These are phyloP conservation scores for Kazachstania sp. DNA, from an alignment of 1,139 yeast species.

Conservation along the genomic window DNA sequence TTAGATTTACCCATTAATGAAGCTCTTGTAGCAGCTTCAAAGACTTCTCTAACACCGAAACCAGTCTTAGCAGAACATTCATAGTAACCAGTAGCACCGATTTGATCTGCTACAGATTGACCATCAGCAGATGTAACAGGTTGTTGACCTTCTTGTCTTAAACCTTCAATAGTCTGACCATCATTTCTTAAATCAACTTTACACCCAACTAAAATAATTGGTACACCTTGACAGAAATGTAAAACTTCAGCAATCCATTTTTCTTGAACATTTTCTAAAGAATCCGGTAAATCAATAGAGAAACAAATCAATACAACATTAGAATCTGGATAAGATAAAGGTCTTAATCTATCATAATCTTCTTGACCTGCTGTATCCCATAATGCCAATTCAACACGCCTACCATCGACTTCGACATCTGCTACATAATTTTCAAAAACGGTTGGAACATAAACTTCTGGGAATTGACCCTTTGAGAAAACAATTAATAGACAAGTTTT, in stretches of 20 bases:
- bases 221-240: slow-evolving; percentile 91
- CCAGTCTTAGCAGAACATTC: slow-evolving; percentile 94
- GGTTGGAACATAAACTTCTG: slow-evolving; percentile 89
- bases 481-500: slow-evolving; percentile 75
- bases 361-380: slow-evolving; percentile 71
- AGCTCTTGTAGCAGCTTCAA: slow-evolving; percentile 84
- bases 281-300: slow-evolving; percentile 84
- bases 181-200: slow-evolving; percentile 84
- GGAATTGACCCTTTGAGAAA: slow-evolving; percentile 89
- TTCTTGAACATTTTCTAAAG: slow-evolving; percentile 84
- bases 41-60: slow-evolving; percentile 83
- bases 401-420: slow-evolving; percentile 86
- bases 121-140: slow-evolving; percentile 78
- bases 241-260: slow-evolving; percentile 91
- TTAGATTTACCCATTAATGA: slow-evolving; percentile 29
- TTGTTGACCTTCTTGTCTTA: slow-evolving; percentile 62
- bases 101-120: slow-evolving; percentile 72
- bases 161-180: slow-evolving; percentile 60
- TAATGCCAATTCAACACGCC: slow-evolving; percentile 84
- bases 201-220: slow-evolving; percentile 86
- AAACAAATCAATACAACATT: slow-evolving; percentile 86
- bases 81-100: slow-evolving; percentile 77
- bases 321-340: slow-evolving; percentile 85
- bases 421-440: slow-evolving; percentile 92
- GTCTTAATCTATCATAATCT: slow-evolving; percentile 77